Evolutionary conservation across 108 stramenopile species (phyloP), one percentile per base, ranked within the genome.

Genomic region (Mediolabrus comicus): DNA sequence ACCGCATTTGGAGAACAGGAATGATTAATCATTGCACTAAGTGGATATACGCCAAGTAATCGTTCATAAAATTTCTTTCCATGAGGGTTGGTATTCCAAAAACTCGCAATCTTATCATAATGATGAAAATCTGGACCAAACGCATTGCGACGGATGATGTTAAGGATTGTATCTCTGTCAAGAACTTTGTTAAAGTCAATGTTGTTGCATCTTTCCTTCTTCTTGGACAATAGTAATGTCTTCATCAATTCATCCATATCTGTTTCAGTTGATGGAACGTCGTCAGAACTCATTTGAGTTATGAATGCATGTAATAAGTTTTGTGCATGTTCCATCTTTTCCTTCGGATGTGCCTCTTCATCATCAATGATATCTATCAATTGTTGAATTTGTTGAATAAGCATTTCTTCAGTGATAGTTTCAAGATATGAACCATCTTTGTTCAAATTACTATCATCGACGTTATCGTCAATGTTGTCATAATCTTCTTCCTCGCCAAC

Each of bases 11-110:
- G 70, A 6, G 38, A 32, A 69, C 92, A 94, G 1, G 88, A 86
- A 66, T 94, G 92, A 81, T 94, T 94, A 41, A 91, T 83, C 84
- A 89, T 89, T 59, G 89, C 92, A 16, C 88, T 86, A 29, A 91
- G 75, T n/a, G 92, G 89, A 65, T 86, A 91, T 6, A 88, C 34
- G 0, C 88, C 92, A 62, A 94, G 57, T 6, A 91, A 67, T 9
- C 84, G 85, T 27, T 64, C 61, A 62, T 75, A 86, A 58, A 24
- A 33, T 59, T 16, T 61, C 43, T 59, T 49, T 31, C 56, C 43
- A 38, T 41, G 33, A 16, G 61, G 39, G 14, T 36, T 73, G 36
- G 59, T 17, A 71, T 64, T 32, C 71, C 71, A 73, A 24, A 34
- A 72, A n/a, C 57, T 30, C 43, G 81, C 85, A 25, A 88, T 80